phyloP scores from a whole-genome alignment of 2,329 filamentous ascomycete genomes.

The Acrocalymma vagum region DNA sequence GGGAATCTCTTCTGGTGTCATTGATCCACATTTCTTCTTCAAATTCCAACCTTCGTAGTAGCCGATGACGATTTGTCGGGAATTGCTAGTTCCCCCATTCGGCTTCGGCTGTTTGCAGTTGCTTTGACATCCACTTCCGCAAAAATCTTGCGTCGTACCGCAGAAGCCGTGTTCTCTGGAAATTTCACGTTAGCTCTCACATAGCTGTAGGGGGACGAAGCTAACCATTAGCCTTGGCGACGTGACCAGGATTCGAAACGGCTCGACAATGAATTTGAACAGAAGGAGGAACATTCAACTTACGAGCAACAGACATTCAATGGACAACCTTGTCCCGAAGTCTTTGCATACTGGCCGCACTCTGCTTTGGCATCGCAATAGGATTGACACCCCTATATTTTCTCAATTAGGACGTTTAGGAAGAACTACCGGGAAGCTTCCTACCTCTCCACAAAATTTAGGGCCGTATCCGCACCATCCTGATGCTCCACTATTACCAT shows the following conservation, averaged over 20 bases:
- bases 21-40: conserved; percentile 1
- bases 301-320: conserved; percentile 12
- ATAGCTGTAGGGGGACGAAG: too few relatives aligned
- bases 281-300: conserved; percentile 10
- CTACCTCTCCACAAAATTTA: conserved; percentile 3
- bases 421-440: too few relatives aligned
- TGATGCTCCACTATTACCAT: background rate
- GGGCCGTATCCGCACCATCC: conserved; percentile 3
- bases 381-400: conserved; percentile 2
- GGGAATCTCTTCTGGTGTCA: conserved; percentile 15
- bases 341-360: conserved; percentile 8
- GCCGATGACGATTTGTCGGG: conserved; percentile 6
- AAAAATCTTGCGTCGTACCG: conserved; percentile 7
- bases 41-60: conserved; percentile 21
- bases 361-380: conserved; percentile 13
- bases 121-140: conserved; percentile 9
- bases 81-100: background rate
- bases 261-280: too few relatives aligned
- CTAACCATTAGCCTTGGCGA: too few relatives aligned
- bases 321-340: conserved; percentile 6
- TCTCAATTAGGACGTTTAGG: background rate
- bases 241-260: too few relatives aligned
- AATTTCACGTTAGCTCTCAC: too few relatives aligned
- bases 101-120: conserved; percentile 8
- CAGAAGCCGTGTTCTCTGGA: too few relatives aligned